Conservation (phyloP, 805 yeast genomes). For the Priceomyces carsonii region DNA sequence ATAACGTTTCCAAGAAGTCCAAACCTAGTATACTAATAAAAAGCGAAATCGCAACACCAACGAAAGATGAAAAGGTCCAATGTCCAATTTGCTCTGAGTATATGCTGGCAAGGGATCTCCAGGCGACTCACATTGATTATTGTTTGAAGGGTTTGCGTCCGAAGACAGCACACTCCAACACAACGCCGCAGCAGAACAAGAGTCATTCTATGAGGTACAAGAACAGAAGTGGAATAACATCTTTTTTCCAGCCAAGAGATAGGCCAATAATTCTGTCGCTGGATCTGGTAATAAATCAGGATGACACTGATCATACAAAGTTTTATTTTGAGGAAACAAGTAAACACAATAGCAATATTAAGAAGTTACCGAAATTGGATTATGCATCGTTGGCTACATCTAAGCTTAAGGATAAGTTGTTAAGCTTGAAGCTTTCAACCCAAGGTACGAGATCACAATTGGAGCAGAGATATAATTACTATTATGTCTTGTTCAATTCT, state of each 20-base stretch:
- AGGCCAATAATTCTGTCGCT: constrained; percentile 2
- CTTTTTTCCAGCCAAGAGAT: constrained; percentile 28
- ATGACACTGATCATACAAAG: constrained; percentile 19
- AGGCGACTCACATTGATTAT: constrained; percentile 60
- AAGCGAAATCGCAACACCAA: constrained; percentile 13
- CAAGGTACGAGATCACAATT: constrained; percentile 63
- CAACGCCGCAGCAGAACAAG: constrained; percentile 2
- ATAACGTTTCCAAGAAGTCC: constrained; percentile 5
- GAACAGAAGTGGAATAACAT: constrained; percentile 21
- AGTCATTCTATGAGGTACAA: constrained; percentile 9
- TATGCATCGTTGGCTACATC: constrained; percentile 57
- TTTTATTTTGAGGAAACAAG: constrained; percentile 32
- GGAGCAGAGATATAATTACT: constrained; percentile 75
- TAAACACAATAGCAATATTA: constrained; percentile 28
- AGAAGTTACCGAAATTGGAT: constrained; percentile 63
- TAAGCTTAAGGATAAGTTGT: constrained; percentile 61
- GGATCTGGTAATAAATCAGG: background rate
- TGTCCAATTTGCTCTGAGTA: constrained; percentile 69
- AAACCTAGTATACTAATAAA: constrained; percentile 13
- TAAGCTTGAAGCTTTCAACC: constrained; percentile 54
- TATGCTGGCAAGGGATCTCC: constrained; percentile 57
- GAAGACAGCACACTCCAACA: constrained; percentile 10
- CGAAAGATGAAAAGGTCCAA: constrained; percentile 36
- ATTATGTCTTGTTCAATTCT: constrained; percentile 75
- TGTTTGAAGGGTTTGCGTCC: constrained; percentile 45